phyloP scores from a whole-genome alignment of 345 rosid genomes.

The Luvunga scandens region DNA sequence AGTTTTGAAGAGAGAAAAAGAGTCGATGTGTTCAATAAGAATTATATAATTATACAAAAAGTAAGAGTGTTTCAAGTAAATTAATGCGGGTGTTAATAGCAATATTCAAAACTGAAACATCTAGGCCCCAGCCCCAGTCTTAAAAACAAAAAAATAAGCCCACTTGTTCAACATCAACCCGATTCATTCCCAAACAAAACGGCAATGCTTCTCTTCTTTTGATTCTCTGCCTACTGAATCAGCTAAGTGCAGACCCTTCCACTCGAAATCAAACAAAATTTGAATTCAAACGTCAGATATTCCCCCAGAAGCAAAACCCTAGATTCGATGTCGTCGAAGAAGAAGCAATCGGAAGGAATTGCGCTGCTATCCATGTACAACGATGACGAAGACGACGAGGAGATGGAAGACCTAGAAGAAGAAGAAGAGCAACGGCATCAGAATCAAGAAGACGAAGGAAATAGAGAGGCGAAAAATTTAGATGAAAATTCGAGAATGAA shows the following conservation, averaged over 20 bases:
- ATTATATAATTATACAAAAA: no score
- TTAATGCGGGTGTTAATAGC: fast-evolving
- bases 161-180: neutral
- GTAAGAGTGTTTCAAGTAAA: no score
- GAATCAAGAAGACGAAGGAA: constrained; percentile 17
- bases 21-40: no score
- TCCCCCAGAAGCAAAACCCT: neutral
- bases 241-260: neutral
- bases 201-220: no score
- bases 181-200: neutral
- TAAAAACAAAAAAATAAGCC: neutral
- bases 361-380: constrained; percentile 74
- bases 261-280: neutral
- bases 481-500: constrained; percentile 37
- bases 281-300: neutral
- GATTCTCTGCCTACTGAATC: no score
- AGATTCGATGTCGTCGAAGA: constrained; percentile 58
- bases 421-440: constrained; percentile 2
- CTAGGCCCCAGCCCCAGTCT: neutral
- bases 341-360: constrained; percentile 78
- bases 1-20: no score
- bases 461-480: constrained; percentile 30
- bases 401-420: constrained; percentile 66
- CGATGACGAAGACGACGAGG: constrained; percentile 89
- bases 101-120: no score